Conservation (phyloP, 805 yeast genomes). For the Kuraishia piskuri region DNA sequence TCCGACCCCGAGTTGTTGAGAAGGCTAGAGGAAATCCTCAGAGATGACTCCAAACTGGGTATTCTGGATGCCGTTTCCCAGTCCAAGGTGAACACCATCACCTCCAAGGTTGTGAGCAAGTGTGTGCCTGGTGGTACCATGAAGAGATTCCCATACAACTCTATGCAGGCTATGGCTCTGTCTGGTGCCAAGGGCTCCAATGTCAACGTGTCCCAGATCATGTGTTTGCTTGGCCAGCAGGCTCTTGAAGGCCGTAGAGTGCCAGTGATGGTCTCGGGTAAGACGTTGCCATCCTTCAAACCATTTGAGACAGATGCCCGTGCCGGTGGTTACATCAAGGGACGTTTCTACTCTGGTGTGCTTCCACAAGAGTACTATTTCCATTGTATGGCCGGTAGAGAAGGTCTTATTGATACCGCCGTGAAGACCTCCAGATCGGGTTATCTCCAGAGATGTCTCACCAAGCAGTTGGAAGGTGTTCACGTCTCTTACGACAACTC, state of each 20-base stretch:
- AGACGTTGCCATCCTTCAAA: constrained; percentile 92
- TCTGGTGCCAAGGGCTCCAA: constrained; percentile 99
- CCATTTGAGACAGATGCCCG: constrained; percentile 95
- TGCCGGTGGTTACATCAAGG: constrained; percentile 97
- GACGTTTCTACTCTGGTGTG: constrained; percentile 95
- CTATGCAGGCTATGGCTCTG: constrained; percentile 98
- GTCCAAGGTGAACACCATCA: constrained; percentile 83
- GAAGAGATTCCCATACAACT: constrained; percentile 90
- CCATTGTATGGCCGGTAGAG: constrained; percentile 99
- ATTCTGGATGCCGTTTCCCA: constrained; percentile 94
- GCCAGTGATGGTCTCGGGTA: constrained; percentile 98
- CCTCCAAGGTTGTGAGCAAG: constrained; percentile 88
- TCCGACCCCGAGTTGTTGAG: constrained; percentile 69
- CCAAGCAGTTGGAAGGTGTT: constrained; percentile 96
- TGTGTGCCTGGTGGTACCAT: constrained; percentile 96
- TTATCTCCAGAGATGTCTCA: constrained; percentile 95
- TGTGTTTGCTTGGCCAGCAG: constrained; percentile 98
- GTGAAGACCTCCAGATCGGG: constrained; percentile 98
- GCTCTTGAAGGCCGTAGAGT: constrained; percentile 99
- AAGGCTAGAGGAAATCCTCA: constrained; percentile 87
- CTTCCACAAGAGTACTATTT: constrained; percentile 98
- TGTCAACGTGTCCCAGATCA: constrained; percentile 97
- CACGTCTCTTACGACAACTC: constrained; percentile 90
- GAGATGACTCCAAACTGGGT: constrained; percentile 89
- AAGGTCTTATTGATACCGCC: constrained; percentile 98